phyloP scores from a whole-genome alignment of 1,284 basidiomycete genomes.

The Cryptococcus hybrid region DNA sequence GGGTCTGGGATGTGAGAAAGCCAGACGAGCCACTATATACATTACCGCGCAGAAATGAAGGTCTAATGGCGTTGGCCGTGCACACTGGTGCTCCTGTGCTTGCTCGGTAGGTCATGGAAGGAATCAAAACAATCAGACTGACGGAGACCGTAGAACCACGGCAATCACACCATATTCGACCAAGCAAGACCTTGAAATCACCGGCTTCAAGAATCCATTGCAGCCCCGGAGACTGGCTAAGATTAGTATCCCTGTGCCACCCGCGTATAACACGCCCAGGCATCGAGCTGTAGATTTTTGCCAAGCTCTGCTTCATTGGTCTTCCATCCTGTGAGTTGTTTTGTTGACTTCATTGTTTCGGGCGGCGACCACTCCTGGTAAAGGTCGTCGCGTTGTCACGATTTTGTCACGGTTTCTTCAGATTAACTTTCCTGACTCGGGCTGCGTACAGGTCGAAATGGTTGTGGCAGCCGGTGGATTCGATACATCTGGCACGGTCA shows the following conservation, averaged over 20 bases:
- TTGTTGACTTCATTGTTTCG: neutral
- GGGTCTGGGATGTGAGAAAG: constrained; percentile 86
- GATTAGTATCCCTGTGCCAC: constrained; percentile 38
- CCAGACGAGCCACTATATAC: constrained; percentile 62
- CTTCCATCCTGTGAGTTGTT: constrained; percentile 48
- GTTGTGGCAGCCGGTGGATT: constrained; percentile 48
- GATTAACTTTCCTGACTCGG: too few species aligned
- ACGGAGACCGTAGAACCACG: constrained; percentile 24
- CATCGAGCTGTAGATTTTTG: constrained; percentile 31
- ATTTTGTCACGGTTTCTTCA: too few species aligned
- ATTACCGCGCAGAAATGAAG: constrained; percentile 67
- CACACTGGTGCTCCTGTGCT: constrained; percentile 84
- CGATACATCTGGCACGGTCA: constrained; percentile 46
- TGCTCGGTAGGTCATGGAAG: constrained; percentile 61
- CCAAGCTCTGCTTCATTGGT: constrained; percentile 43
- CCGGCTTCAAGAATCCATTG: constrained; percentile 41
- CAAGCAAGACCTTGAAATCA: constrained; percentile 43
- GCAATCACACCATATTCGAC: constrained; percentile 33
- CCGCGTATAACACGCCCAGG: constrained; percentile 20
- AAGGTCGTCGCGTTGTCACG: too few species aligned
- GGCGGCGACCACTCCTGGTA: too few species aligned
- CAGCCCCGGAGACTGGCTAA: constrained; percentile 35
- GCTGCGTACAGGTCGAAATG: constrained; percentile 36
- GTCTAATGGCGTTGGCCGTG: constrained; percentile 81
- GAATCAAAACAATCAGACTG: too few species aligned